These are phyloP conservation scores for Nicotiana otophora DNA, from an alignment of 257 asterid genomes.

Conservation along the genomic window DNA sequence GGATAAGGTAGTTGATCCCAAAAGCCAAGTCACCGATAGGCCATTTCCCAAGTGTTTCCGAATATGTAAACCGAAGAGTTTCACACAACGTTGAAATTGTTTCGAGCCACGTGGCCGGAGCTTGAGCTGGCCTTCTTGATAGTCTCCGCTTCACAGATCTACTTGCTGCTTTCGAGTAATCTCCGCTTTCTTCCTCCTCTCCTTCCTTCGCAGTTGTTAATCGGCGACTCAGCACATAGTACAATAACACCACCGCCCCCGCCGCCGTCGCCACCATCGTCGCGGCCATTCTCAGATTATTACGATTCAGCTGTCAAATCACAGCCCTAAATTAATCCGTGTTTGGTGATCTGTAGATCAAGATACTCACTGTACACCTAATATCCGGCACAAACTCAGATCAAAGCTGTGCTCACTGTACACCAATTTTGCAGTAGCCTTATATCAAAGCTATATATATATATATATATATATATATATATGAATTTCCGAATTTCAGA, in stretches of 20 bases:
- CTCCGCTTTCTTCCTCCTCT: conserved; percentile 35
- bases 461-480: not conserved
- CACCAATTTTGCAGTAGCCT: not conserved
- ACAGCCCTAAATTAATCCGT: not conserved
- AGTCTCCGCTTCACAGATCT: conserved; percentile 56
- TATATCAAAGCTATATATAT: not conserved
- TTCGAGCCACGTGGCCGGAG: conserved; percentile 84
- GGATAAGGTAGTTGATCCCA: conserved; percentile 69
- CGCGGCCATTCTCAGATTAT: conserved; percentile 60
- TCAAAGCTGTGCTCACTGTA: not conserved
- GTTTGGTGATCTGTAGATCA: not conserved
- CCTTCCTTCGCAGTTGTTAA: conserved; percentile 35
- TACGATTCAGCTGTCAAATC: not conserved
- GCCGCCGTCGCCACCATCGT: conserved; percentile 86
- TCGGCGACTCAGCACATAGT: conserved; percentile 61
- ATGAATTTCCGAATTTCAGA: not conserved
- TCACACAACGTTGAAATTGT: conserved; percentile 62
- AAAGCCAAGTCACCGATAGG: conserved; percentile 82
- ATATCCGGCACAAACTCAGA: not conserved
- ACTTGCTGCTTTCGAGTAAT: conserved; percentile 42
- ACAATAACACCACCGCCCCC: conserved; percentile 67
- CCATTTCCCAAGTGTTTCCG: conserved; percentile 87
- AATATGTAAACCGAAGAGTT: conserved; percentile 72
- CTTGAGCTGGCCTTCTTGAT: conserved; percentile 83
- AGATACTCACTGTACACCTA: not conserved